Percentiles rank a stretch among this genome's conserved stretches.
phyloP scores from a whole-genome alignment of 2,329 filamentous ascomycete species.

The Aspergillus latus region DNA sequence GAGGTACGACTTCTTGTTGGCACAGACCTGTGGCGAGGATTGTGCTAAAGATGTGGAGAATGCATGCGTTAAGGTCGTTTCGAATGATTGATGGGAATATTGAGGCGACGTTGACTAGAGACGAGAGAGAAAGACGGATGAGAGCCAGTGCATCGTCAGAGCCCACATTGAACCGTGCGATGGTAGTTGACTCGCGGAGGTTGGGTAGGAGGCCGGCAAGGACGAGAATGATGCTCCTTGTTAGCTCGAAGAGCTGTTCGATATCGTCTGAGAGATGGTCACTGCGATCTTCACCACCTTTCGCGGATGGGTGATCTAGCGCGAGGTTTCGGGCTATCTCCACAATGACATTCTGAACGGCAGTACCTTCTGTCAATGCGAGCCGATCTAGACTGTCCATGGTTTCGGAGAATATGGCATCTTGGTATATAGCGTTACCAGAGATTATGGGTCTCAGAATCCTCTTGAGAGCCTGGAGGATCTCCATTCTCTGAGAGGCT shows the following conservation, averaged over 20 bases:
- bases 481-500: constrained; percentile 77
- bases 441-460: constrained; percentile 93
- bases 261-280: constrained; percentile 93
- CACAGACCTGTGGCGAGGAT: constrained; percentile 85
- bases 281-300: constrained; percentile 63
- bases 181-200: constrained; percentile 53
- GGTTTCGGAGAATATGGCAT: constrained; percentile 93
- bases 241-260: constrained; percentile 95
- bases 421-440: constrained; percentile 93
- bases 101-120: constrained; percentile 89
- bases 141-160: constrained; percentile 78
- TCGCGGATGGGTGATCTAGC: constrained; percentile 85
- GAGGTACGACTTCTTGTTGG: constrained; percentile 84
- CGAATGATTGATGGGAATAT: constrained; percentile 97
- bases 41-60: constrained; percentile 93
- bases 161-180: constrained; percentile 73
- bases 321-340: constrained; percentile 90
- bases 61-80: constrained; percentile 92
- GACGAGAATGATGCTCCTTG: constrained; percentile 91
- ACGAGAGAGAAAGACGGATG: constrained; percentile 75
- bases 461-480: constrained; percentile 87
- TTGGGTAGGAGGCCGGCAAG: constrained; percentile 85
- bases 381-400: constrained; percentile 94
- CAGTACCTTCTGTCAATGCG: constrained; percentile 83
- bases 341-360: constrained; percentile 88